These are phyloP conservation scores for Colletotrichum camelliae DNA, from an alignment of 2,329 filamentous ascomycete genomes.

Conservation along the genomic window DNA sequence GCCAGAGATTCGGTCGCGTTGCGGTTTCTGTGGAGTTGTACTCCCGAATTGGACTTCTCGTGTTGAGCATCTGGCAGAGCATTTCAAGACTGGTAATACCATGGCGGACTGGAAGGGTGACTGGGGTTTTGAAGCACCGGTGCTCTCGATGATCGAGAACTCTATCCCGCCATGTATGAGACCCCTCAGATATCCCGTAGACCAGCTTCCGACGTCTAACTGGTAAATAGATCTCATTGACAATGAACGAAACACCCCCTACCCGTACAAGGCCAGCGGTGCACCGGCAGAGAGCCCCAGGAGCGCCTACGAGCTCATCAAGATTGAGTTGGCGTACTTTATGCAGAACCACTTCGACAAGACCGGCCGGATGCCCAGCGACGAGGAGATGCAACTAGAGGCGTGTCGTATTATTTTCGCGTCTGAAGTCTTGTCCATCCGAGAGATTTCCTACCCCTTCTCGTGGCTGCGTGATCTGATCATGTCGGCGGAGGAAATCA, in stretches of 20 bases:
- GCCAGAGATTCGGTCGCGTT: constrained; percentile 66
- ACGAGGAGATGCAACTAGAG: constrained; percentile 61
- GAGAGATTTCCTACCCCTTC: constrained; percentile 40
- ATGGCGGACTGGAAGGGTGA: constrained; percentile 76
- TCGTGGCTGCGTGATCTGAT: constrained; percentile 67
- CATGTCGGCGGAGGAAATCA: constrained; percentile 50
- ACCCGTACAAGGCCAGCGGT: constrained; percentile 56
- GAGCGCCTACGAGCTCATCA: constrained; percentile 67
- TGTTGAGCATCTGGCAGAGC: constrained; percentile 69
- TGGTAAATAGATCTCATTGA: constrained; percentile 64
- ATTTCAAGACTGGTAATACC: constrained; percentile 68
- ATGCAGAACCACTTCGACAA: constrained; percentile 48
- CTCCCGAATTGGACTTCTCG: constrained; percentile 67
- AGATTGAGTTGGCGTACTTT: constrained; percentile 62
- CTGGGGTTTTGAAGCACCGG: constrained; percentile 69
- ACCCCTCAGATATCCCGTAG: constrained; percentile 39
- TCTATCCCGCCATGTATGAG: constrained; percentile 68
- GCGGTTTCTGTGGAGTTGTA: constrained; percentile 68
- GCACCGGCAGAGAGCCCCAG: constrained; percentile 51
- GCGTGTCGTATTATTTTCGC: constrained; percentile 65
- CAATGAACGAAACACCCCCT: constrained; percentile 62
- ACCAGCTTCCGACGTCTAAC: constrained; percentile 45
- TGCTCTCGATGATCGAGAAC: constrained; percentile 69
- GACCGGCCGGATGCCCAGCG: constrained; percentile 46
- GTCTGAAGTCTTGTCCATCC: constrained; percentile 51